A percentile compares a stretch with the other conserved stretches of the same genome.
Evolutionary conservation across 2,329 filamentous ascomycete genomes (phyloP).

Genomic region (Hypomyces perniciosus): DNA sequence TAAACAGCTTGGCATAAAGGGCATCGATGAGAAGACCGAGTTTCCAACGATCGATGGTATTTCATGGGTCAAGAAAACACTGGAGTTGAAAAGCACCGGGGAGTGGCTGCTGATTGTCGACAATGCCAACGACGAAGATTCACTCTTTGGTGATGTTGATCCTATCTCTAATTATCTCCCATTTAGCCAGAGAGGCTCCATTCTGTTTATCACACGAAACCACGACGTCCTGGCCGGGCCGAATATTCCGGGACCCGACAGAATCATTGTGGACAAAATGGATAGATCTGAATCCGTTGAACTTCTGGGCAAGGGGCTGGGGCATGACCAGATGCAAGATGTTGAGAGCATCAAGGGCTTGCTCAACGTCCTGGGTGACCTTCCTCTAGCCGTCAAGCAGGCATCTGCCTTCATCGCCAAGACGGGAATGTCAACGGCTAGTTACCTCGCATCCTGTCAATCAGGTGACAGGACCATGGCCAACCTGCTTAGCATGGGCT

Average conservation of each 20-base stretch:
- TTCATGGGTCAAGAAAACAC: constrained; percentile 26
- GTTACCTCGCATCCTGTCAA: constrained; percentile 22
- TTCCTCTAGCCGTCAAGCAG: constrained; percentile 31
- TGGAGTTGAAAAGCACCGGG: constrained; percentile 21
- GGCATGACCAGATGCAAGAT: constrained; percentile 12
- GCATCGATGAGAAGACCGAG: constrained; percentile 22
- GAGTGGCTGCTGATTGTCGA: constrained; percentile 39
- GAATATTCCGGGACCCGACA: constrained; percentile 6
- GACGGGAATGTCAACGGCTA: constrained; percentile 15
- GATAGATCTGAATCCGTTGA: constrained; percentile 15
- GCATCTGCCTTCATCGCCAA: constrained; percentile 31
- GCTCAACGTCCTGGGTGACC: constrained; percentile 23
- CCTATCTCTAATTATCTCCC: constrained; percentile 3
- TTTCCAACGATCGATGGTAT: constrained; percentile 26
- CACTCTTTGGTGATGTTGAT: constrained; percentile 17
- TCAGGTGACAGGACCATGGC: constrained; percentile 18
- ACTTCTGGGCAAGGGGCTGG: constrained; percentile 17
- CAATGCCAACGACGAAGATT: constrained; percentile 34
- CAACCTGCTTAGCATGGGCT: constrained; percentile 23
- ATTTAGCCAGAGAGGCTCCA: constrained; percentile 10
- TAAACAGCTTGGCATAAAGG: constrained; percentile 19
- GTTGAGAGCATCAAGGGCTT: constrained; percentile 16
- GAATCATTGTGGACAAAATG: constrained; percentile 20
- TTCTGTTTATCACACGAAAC: constrained; percentile 13
- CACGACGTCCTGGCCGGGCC: constrained; percentile 6